Evolutionary conservation across 805 yeast genomes (phyloP).

Genomic region (Teunomyces lycoperdinae): DNA sequence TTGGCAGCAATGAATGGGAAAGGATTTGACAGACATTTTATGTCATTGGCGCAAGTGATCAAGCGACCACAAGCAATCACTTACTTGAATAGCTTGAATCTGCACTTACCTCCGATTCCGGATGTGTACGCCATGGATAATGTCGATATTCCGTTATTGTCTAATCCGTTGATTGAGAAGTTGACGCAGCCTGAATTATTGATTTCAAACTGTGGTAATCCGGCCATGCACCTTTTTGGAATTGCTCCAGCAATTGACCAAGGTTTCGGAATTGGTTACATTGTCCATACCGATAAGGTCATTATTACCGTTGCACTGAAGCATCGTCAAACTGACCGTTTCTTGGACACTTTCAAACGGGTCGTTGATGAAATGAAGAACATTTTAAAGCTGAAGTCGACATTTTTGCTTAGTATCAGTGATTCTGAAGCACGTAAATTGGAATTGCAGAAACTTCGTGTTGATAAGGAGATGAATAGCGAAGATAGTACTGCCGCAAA

Average conservation of each 20-base stretch:
- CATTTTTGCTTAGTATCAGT: conserved; percentile 25
- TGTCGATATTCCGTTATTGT: conserved; percentile 28
- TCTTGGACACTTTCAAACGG: conserved; percentile 63
- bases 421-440: conserved; percentile 32
- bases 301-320: conserved; percentile 83
- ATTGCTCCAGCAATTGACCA: conserved; percentile 88
- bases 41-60: conserved; percentile 57
- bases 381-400: conserved; percentile 40
- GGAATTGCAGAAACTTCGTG: conserved; percentile 33
- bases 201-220: conserved; percentile 84
- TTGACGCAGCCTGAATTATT: conserved; percentile 37
- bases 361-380: conserved; percentile 59
- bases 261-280: conserved; percentile 92
- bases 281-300: conserved; percentile 75
- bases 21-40: conserved; percentile 73
- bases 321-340: conserved; percentile 82
- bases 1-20: conserved; percentile 54
- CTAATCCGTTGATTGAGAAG: conserved; percentile 32
- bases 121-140: conserved; percentile 15
- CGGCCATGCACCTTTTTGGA: conserved; percentile 81
- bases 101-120: conserved; percentile 35
- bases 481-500: conserved; percentile 19
- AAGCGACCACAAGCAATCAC: conserved; percentile 39
- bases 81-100: conserved; percentile 43
- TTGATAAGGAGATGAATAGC: conserved; percentile 34